phyloP scores from a whole-genome alignment of 495 filamentous ascomycete species.

The Neurospora hispaniola region DNA sequence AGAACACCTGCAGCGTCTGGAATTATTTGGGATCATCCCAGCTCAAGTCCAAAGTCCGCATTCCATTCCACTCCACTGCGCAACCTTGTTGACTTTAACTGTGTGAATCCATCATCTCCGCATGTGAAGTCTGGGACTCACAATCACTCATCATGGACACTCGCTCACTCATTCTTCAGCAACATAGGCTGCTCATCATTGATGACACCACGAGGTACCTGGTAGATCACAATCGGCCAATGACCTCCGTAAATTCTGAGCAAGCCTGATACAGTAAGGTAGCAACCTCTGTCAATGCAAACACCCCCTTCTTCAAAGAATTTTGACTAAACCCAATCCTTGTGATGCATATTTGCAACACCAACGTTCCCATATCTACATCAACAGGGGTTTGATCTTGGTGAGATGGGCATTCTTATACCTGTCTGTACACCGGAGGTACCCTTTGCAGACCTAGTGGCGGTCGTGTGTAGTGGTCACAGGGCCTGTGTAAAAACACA shows the following conservation, averaged over 20 bases:
- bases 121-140: neutral
- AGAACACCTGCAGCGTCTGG: neutral
- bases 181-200: neutral
- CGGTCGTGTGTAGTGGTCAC: too few species aligned
- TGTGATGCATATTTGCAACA: too few species aligned
- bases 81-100: neutral
- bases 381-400: too few species aligned
- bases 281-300: too few species aligned
- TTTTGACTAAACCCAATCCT: too few species aligned
- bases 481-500: too few species aligned
- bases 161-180: neutral
- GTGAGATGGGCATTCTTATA: too few species aligned
- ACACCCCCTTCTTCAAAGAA: too few species aligned
- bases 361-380: too few species aligned
- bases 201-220: neutral
- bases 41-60: neutral
- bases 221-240: neutral
- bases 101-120: neutral
- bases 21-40: neutral
- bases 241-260: neutral
- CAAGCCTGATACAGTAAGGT: neutral
- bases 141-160: neutral
- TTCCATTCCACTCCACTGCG: neutral
- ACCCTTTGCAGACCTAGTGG: too few species aligned
- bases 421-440: too few species aligned